These are phyloP conservation scores for Pezicula rhizophila DNA, from an alignment of 2,329 filamentous ascomycete genomes.

Conservation along the genomic window DNA sequence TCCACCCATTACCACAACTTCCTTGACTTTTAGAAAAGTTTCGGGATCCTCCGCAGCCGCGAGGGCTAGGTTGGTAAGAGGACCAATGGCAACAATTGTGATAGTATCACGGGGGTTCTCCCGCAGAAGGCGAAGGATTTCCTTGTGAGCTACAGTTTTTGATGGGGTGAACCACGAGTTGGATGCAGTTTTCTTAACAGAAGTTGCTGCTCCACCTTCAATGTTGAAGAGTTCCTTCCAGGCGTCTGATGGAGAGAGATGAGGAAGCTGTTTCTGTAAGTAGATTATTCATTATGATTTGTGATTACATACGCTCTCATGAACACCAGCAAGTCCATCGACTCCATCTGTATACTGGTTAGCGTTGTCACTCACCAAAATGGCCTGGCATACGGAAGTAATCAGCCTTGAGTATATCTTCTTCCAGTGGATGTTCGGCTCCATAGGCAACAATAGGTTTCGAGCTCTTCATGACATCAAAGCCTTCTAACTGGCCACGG, in stretches of 20 bases:
- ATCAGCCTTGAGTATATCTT: slow-evolving; percentile 73
- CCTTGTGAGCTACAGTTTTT: slow-evolving; percentile 65
- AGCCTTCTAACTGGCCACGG: slow-evolving; percentile 62
- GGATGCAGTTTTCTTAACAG: slow-evolving; percentile 34
- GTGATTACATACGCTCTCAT: slow-evolving; percentile 42
- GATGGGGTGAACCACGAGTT: slow-evolving; percentile 67
- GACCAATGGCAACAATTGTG: slow-evolving; percentile 84
- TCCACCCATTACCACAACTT: slow-evolving; percentile 94
- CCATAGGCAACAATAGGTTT: slow-evolving; percentile 86
- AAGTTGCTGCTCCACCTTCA: slow-evolving; percentile 35
- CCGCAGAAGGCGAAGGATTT: slow-evolving; percentile 80
- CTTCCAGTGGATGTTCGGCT: slow-evolving; percentile 77
- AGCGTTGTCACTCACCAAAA: slow-evolving; percentile 2
- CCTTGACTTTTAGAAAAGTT: slow-evolving; percentile 81
- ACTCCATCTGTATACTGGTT: slow-evolving; percentile 50
- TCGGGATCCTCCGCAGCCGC: slow-evolving; percentile 85
- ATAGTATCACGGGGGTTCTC: slow-evolving; percentile 80
- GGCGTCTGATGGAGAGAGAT: slow-evolving; percentile 66
- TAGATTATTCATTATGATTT: slow-evolving; percentile 5
- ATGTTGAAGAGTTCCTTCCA: slow-evolving; percentile 64
- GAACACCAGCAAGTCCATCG: slow-evolving; percentile 73
- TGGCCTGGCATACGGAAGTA: slow-evolving; percentile 68
- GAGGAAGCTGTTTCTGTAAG: slow-evolving; percentile 50
- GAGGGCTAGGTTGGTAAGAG: slow-evolving; percentile 86
- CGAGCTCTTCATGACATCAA: slow-evolving; percentile 61